phyloP scores from a whole-genome alignment of 2,329 filamentous ascomycete species.

The Neofusicoccum ribis region DNA sequence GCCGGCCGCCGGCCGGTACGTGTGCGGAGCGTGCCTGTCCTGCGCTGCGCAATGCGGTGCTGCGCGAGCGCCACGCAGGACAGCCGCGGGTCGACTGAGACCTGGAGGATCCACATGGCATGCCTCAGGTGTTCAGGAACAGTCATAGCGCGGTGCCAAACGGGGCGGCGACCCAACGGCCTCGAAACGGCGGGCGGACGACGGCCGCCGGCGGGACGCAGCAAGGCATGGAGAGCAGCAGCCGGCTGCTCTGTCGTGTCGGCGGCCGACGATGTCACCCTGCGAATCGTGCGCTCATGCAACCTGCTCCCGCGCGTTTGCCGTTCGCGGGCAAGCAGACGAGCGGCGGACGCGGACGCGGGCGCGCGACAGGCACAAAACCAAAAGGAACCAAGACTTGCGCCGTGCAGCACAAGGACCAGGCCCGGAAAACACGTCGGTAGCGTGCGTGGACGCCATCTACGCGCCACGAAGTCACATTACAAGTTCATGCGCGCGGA shows the following conservation, averaged over 20 bases:
- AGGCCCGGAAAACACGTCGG: background rate
- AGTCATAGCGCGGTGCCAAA: background rate
- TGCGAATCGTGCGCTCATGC: constrained; percentile 10
- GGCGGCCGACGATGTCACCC: background rate
- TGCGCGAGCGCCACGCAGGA: background rate
- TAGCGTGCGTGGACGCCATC: background rate
- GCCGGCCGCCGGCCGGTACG: background rate
- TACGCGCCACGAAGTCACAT: constrained; percentile 2
- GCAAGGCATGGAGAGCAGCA: background rate
- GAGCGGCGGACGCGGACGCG: background rate
- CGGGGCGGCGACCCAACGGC: too few relatives aligned
- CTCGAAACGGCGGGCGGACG: background rate
- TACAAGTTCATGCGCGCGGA: background rate
- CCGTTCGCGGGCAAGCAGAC: background rate
- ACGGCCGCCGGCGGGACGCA: too few relatives aligned
- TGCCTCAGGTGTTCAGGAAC: constrained; percentile 1
- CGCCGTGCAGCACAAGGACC: background rate
- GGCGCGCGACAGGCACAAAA: background rate
- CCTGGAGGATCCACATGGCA: background rate
- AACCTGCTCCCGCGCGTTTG: constrained; percentile 1
- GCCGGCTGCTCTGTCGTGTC: background rate
- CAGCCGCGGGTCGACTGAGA: background rate
- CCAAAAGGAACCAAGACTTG: background rate
- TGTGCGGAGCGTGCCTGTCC: too few relatives aligned
- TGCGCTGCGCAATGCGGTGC: too few relatives aligned